Conservation (phyloP, 169 alveolate species). For the Plasmodium coatneyi region DNA sequence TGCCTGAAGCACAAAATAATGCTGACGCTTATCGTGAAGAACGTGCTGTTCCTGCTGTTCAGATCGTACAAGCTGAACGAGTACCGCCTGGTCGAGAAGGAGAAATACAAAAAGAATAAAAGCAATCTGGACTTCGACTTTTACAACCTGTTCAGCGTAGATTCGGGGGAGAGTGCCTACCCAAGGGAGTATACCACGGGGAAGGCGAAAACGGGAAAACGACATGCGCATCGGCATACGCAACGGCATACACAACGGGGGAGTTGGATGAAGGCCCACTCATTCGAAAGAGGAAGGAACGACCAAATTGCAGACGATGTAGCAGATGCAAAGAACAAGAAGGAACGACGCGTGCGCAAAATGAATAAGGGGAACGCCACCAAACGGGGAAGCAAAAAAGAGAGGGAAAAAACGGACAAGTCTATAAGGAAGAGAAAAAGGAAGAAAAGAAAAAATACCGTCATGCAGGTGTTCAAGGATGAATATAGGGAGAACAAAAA, state of each 20-base stretch:
- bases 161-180: conserved; percentile 3
- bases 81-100: conserved; percentile 59
- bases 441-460: conserved; percentile 43
- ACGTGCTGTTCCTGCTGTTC: conserved; percentile 43
- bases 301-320: background rate
- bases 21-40: conserved; percentile 52
- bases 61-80: conserved; percentile 60
- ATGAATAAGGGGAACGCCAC: background rate
- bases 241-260: background rate
- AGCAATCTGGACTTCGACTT: conserved; percentile 50
- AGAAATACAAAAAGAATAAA: conserved; percentile 54
- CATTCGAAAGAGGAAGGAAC: background rate
- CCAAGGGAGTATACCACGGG: background rate
- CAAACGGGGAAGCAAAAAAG: background rate
- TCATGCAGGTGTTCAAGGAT: conserved; percentile 42
- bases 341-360: background rate
- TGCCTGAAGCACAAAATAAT: conserved; percentile 39
- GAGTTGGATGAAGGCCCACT: background rate
- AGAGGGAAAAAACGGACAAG: conserved; percentile 5
- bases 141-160: conserved; percentile 14
- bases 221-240: background rate
- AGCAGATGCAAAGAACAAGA: background rate
- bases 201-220: background rate
- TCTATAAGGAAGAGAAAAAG: conserved; percentile 25
- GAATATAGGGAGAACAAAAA: conserved; percentile 32